These are phyloP conservation scores for Phytopythium delawarense DNA, from an alignment of 352 stramenopile species.

Conservation along the genomic window DNA sequence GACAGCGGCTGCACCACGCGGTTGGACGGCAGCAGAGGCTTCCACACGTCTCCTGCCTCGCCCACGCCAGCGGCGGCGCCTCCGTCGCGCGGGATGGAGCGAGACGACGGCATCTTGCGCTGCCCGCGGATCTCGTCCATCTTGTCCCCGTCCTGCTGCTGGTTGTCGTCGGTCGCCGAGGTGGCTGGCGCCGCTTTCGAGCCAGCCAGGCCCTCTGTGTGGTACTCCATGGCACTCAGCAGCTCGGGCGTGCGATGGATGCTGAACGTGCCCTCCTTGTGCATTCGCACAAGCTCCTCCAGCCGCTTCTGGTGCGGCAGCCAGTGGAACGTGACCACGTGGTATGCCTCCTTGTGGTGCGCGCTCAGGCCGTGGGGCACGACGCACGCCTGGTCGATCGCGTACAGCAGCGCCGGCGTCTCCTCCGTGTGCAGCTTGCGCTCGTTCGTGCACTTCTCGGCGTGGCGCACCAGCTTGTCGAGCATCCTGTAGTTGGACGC, in stretches of 20 bases:
- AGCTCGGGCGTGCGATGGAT: slow-evolving; percentile 70
- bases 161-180: slow-evolving; percentile 17
- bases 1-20: slow-evolving; percentile 40
- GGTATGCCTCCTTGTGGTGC: slow-evolving; percentile 49
- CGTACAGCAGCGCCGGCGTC: slow-evolving; percentile 53
- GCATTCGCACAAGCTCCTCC: slow-evolving; percentile 66
- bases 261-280: slow-evolving; percentile 73
- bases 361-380: slow-evolving; percentile 43
- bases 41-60: slow-evolving; percentile 30
- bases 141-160: slow-evolving; percentile 40
- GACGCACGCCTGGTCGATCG: slow-evolving; percentile 58
- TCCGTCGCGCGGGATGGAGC: slow-evolving; percentile 33
- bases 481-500: slow-evolving; percentile 37
- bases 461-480: slow-evolving; percentile 43
- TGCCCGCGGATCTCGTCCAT: slow-evolving; percentile 60
- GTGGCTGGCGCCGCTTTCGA: slow-evolving; percentile 26
- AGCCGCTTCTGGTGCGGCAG: slow-evolving; percentile 43
- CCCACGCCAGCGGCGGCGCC: slow-evolving; percentile 13
- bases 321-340: slow-evolving; percentile 66
- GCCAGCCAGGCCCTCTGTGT: slow-evolving; percentile 60
- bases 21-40: slow-evolving; percentile 54
- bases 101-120: slow-evolving; percentile 40
- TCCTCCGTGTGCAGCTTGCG: slow-evolving; percentile 72
- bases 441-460: slow-evolving; percentile 67
- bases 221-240: slow-evolving; percentile 57